Base-by-base conservation (phyloP, 768 basidiomycete species). In the Tubosaeta brunneosetosa region DNA sequence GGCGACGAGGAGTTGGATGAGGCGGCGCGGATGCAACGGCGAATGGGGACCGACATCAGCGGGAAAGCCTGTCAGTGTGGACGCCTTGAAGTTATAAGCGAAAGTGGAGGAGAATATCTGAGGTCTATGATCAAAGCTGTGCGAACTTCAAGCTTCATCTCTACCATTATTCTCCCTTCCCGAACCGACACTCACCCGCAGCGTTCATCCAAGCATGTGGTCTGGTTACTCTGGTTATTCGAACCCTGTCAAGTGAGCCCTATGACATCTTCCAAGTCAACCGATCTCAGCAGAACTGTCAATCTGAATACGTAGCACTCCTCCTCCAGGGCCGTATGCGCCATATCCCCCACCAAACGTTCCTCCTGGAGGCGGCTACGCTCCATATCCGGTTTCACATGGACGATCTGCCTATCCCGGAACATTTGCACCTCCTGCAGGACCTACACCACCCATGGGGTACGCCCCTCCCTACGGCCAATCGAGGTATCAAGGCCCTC, bases 321-420 rank as follows among this genome's bases (percentile, higher is more conserved):
- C 53, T 41, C 57, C 59, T n/a, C 40, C 55, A 38, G 52, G 49
- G n/a, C 19, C 45, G 29, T 47, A 47, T 44, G 33, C 43, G 10
- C 52, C 36, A 50, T 45, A 46, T 34, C 38, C 49, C 16, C 19
- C 47, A 36, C 25, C 47, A 26, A 34, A 49, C 38, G 41, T 51
- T 56, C 13, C 53, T 27, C 54, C 61, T 22, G 57, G 50, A 25
- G 60, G 61, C 38, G n/a, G n/a, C n/a, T 66, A 70, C 56, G 62
- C 57, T 26, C 62, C 69, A 7, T 32, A 37, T 34, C 36, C 9
- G n/a, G 46, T 44, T 32, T 33, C 54, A 12, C 38, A 56, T 13
- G 29, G 43, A 13, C 44, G 44, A 51, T 61, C 54, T 42, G 53
- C 63, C 16, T 32, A 52, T 32, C 17, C 57, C 3, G 53, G 57